Base-by-base conservation (phyloP, 83 land plant genomes). In the Larix sibirica region DNA sequence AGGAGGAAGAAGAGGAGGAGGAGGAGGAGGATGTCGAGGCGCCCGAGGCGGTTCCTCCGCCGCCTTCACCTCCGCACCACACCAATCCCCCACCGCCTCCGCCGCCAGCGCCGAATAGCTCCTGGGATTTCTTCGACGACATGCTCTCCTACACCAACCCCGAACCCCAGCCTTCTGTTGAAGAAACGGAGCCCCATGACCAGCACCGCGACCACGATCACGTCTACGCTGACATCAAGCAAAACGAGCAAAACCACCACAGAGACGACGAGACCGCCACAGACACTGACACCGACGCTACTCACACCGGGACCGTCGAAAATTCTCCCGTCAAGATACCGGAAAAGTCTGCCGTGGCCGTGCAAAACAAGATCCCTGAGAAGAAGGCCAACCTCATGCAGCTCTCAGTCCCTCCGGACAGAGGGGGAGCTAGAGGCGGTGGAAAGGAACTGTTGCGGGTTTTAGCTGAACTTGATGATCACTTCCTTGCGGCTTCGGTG, bases 401-500 rank as follows among this genome's bases (percentile, higher is more conserved):
- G 4, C 21, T 81, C 16, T 56, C 80, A 38, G 77, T 84, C 31
- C 47, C 84, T 4, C 9, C 62, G 40, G 66, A 84, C 60, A 54
- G 18, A 58, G 31, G 81, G 24, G 80, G 82, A 62, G 77, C 64
- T 16, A 24, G 23, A 26, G 36, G 33, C 21, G 59, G 76, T 10
- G 77, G 80, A 47, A 85, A 84, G 18, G 88, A 78, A 65, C 84
- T 94, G 31, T 56, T 89, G 83, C 31, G 86, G 81, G 63, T 90
- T 4, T 67, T 92, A 81, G 78, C 44, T 21, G 90, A 86, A 10
- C 31, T 94, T n/a, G 96, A 94, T 81, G 94, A 94, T 63, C 88
- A 86, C 42, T 94, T 94, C 68, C 88, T 94, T 44, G 86, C 86
- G 87, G 93, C 96, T 4, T 92, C 87, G 0, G 85, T 88, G 79